Conservation (phyloP, 495 filamentous ascomycete genomes). For the Paragyromitra xinjiangensis region DNA sequence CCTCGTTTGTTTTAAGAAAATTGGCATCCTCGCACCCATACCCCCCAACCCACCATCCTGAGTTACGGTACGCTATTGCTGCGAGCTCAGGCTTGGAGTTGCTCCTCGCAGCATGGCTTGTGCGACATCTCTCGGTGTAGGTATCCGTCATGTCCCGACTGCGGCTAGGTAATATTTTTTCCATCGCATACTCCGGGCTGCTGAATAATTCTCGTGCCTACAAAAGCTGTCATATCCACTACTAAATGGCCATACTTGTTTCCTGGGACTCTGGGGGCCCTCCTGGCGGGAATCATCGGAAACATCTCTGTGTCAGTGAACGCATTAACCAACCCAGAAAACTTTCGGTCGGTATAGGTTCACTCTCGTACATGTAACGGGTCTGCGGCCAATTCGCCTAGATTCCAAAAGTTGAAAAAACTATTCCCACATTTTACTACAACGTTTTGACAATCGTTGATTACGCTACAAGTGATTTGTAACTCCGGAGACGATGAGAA, state of each 20-base stretch:
- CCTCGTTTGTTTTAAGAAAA: conserved; percentile 39
- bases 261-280: conserved; percentile 8
- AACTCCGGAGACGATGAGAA: conserved; percentile 28
- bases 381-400: conserved; percentile 12
- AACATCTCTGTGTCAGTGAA: conserved; percentile 25
- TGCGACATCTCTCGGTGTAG: conserved; percentile 46
- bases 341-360: not conserved
- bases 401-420: conserved; percentile 1
- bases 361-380: not conserved
- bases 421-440: conserved; percentile 20
- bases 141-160: conserved; percentile 50
- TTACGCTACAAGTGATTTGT: conserved; percentile 38
- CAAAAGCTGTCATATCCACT: conserved; percentile 33
- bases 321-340: not conserved
- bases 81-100: conserved; percentile 50
- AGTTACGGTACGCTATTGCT: conserved; percentile 54
- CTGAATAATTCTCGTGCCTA: conserved; percentile 47
- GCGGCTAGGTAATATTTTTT: conserved; percentile 46
- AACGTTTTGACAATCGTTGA: conserved; percentile 35
- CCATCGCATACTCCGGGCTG: conserved; percentile 47
- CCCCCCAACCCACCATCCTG: conserved; percentile 53
- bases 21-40: conserved; percentile 32
- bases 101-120: conserved; percentile 49
- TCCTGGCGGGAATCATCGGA: conserved; percentile 18
- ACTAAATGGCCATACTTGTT: conserved; percentile 33